Percentiles rank a stretch among this genome's conserved stretches.
Conservation (phyloP, 2,329 filamentous ascomycete genomes). For the Monosporascus sp. region DNA sequence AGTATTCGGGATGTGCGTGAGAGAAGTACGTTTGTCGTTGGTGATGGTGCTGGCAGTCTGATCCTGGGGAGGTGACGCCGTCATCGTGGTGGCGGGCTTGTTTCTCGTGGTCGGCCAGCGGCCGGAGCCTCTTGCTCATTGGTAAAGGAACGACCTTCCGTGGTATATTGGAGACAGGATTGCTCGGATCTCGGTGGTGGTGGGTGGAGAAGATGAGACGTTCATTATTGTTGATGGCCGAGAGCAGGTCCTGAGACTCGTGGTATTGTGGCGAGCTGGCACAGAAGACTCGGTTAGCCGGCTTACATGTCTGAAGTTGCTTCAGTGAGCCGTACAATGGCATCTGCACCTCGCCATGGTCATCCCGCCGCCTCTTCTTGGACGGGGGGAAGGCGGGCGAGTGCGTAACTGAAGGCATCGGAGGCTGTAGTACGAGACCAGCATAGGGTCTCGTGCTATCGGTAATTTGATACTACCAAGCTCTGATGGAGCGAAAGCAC, state of each 20-base stretch:
- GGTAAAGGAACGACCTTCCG: conserved; percentile 24
- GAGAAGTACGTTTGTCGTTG: conserved; percentile 18
- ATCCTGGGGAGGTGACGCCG: too few relatives aligned
- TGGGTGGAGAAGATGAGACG: conserved; percentile 13
- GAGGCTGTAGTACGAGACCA: too few relatives aligned
- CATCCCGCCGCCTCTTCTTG: conserved; percentile 35
- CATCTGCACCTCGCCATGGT: conserved; percentile 20
- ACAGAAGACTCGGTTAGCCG: conserved; percentile 13
- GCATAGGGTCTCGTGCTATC: too few relatives aligned
- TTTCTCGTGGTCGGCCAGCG: conserved; percentile 13
- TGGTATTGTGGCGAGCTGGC: conserved; percentile 11
- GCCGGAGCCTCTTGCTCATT: conserved; percentile 21
- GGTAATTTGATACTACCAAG: too few relatives aligned
- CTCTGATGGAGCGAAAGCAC: not conserved
- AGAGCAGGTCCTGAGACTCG: conserved; percentile 15
- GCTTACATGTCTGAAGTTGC: conserved; percentile 5
- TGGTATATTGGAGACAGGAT: conserved; percentile 12
- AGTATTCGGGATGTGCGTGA: conserved; percentile 18
- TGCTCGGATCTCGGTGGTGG: conserved; percentile 1
- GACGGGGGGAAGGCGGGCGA: conserved; percentile 21
- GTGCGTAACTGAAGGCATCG: conserved; percentile 33
- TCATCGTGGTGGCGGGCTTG: conserved; percentile 1
- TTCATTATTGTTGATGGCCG: conserved; percentile 21
- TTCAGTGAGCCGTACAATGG: conserved; percentile 18
- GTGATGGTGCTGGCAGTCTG: conserved; percentile 1